phyloP scores from a whole-genome alignment of 2,329 filamentous ascomycete genomes.

The Pestalotiopsis fici region DNA sequence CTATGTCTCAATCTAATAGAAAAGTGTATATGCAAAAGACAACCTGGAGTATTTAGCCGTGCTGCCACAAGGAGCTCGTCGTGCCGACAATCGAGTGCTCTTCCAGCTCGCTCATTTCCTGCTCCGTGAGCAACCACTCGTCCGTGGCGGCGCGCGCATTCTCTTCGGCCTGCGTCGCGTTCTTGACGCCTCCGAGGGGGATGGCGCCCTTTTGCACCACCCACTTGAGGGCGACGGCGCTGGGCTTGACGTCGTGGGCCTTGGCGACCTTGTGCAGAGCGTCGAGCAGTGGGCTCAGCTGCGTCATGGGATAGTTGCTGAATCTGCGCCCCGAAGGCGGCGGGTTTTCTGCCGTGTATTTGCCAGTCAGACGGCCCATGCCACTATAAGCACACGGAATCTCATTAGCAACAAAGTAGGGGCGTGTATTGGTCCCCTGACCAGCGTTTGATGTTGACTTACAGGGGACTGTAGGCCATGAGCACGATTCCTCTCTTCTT shows the following conservation, averaged over 20 bases:
- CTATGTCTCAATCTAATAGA: neutral
- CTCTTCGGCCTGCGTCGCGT: slow-evolving; percentile 38
- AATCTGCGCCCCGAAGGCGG: slow-evolving; percentile 37
- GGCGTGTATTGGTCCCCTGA: neutral
- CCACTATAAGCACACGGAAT: slow-evolving; percentile 19
- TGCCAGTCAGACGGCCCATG: slow-evolving; percentile 38
- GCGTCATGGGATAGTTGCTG: slow-evolving; percentile 42
- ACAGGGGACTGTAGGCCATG: slow-evolving; percentile 40
- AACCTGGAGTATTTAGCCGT: slow-evolving; percentile 29
- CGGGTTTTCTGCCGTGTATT: slow-evolving; percentile 37
- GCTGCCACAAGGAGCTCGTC: slow-evolving; percentile 40
- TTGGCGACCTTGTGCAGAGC: slow-evolving; percentile 35
- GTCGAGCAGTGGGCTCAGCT: slow-evolving; percentile 37
- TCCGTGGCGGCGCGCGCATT: slow-evolving; percentile 31
- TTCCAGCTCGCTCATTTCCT: slow-evolving; percentile 42
- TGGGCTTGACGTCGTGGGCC: slow-evolving; percentile 30
- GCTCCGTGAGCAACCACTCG: slow-evolving; percentile 40
- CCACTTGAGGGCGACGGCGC: slow-evolving; percentile 44
- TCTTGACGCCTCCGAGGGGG: slow-evolving; percentile 41
- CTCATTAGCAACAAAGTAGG: neutral
- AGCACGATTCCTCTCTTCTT: slow-evolving; percentile 40
- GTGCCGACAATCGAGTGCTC: slow-evolving; percentile 38
- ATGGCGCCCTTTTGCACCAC: slow-evolving; percentile 43
- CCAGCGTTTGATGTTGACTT: neutral
- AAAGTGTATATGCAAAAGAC: neutral